A percentile compares a stretch with the other conserved stretches of the same genome.
Conservation (phyloP, 208 protist genomes). For the Endotrypanum monterogeii region DNA sequence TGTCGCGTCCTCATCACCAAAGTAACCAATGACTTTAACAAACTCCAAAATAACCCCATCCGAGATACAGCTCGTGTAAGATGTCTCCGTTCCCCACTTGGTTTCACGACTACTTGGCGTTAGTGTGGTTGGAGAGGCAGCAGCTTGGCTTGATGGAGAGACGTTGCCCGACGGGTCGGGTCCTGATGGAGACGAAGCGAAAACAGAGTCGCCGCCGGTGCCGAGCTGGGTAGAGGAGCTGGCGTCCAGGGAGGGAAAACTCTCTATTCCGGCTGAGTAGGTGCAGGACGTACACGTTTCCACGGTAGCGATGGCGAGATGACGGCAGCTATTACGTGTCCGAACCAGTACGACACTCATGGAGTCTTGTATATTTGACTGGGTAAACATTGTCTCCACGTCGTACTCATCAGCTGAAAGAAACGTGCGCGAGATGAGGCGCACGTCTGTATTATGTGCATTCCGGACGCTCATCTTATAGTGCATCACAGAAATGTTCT, state of each 20-base stretch:
- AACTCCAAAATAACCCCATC: conserved; percentile 70
- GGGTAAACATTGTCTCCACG: conserved; percentile 64
- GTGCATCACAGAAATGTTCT: conserved; percentile 68
- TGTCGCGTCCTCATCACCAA: conserved; percentile 73
- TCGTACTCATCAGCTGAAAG: conserved; percentile 47
- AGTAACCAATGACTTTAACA: conserved; percentile 81
- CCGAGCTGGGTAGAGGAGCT: conserved; percentile 10
- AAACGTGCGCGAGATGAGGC: conserved; percentile 73
- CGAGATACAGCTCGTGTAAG: conserved; percentile 81
- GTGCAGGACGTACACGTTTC: conserved; percentile 60
- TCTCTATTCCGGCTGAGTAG: conserved; percentile 8
- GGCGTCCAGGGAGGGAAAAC: conserved; percentile 13
- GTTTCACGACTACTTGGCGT: conserved; percentile 61
- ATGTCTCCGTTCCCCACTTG: conserved; percentile 68
- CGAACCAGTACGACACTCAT: conserved; percentile 73
- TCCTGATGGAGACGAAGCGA: conserved; percentile 15
- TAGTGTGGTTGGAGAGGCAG: conserved; percentile 33
- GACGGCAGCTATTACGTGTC: conserved; percentile 84
- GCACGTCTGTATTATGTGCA: conserved; percentile 84
- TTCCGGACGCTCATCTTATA: conserved; percentile 80
- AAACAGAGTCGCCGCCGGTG: conserved; percentile 6
- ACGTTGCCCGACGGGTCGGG: conserved; percentile 10
- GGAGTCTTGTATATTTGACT: conserved; percentile 68
- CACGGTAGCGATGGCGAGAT: conserved; percentile 67
- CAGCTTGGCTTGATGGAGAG: conserved; percentile 11